phyloP scores from a whole-genome alignment of 1,139 yeast species.

The Pichia norvegensis region DNA sequence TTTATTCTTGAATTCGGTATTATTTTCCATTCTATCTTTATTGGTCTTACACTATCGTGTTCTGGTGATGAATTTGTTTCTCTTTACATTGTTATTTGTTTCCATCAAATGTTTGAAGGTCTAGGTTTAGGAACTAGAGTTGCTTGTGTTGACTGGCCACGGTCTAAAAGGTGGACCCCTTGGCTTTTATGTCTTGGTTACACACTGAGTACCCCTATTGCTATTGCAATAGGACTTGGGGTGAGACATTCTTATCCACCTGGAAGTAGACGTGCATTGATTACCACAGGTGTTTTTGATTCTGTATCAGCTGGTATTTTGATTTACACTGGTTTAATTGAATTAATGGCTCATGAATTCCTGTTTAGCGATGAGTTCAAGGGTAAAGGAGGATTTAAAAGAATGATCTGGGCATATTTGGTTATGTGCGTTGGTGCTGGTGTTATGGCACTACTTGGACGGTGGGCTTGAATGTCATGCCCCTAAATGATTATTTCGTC shows the following conservation, averaged over 20 bases:
- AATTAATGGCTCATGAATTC: constrained; percentile 84
- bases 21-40: constrained; percentile 47
- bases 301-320: constrained; percentile 80
- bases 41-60: constrained; percentile 46
- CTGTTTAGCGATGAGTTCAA: constrained; percentile 58
- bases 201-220: constrained; percentile 72
- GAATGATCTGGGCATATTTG: constrained; percentile 34
- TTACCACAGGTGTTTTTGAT: constrained; percentile 75
- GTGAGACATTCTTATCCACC: constrained; percentile 58
- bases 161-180: constrained; percentile 23
- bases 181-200: constrained; percentile 30
- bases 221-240: constrained; percentile 81
- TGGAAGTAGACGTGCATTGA: constrained; percentile 51
- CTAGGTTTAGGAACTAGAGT: constrained; percentile 83
- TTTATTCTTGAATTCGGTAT: constrained; percentile 50
- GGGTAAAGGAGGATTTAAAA: constrained; percentile 38
- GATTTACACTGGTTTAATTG: constrained; percentile 79
- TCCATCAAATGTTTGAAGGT: constrained; percentile 93
- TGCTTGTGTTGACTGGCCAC: constrained; percentile 66
- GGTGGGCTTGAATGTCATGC: constrained; percentile 53
- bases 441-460: constrained; percentile 76
- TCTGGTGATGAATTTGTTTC: constrained; percentile 65
- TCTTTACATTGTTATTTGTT: constrained; percentile 72
- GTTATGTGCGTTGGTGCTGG: constrained; percentile 65
- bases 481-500: no score